These are phyloP conservation scores for Leishmania major DNA, from an alignment of 208 protist genomes.

Conservation along the genomic window DNA sequence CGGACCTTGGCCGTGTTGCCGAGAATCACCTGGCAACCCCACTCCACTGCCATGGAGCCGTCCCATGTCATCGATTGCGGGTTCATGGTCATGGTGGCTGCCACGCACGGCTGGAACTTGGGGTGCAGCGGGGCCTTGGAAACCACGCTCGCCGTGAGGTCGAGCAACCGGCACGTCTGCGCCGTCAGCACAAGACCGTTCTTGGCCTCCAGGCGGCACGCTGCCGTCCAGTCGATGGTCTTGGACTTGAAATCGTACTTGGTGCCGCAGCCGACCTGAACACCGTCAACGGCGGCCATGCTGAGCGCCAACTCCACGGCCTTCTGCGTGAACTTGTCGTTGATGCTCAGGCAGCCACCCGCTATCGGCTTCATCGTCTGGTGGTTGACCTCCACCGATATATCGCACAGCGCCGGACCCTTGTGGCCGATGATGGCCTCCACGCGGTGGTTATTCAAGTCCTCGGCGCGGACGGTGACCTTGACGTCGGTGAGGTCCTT, in stretches of 20 bases:
- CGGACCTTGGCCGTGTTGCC: conserved; percentile 64
- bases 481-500: conserved; percentile 32
- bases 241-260: conserved; percentile 53
- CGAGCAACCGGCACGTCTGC: conserved; percentile 44
- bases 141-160: conserved; percentile 37
- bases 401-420: conserved; percentile 36
- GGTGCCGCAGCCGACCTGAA: conserved; percentile 61
- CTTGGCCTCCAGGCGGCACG: conserved; percentile 38
- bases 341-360: conserved; percentile 36
- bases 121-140: conserved; percentile 40
- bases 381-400: conserved; percentile 51
- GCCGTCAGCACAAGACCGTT: conserved; percentile 40
- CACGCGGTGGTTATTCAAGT: conserved; percentile 48
- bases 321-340: conserved; percentile 67
- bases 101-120: conserved; percentile 35
- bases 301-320: conserved; percentile 56
- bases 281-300: conserved; percentile 35
- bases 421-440: conserved; percentile 47
- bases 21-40: conserved; percentile 44
- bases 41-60: conserved; percentile 49
- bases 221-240: conserved; percentile 50
- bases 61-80: conserved; percentile 24
- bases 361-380: conserved; percentile 24
- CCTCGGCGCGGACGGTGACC: conserved; percentile 37
- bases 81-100: conserved; percentile 32